phyloP scores from a whole-genome alignment of 2,329 filamentous ascomycete species.

The Alternaria metachromatica region DNA sequence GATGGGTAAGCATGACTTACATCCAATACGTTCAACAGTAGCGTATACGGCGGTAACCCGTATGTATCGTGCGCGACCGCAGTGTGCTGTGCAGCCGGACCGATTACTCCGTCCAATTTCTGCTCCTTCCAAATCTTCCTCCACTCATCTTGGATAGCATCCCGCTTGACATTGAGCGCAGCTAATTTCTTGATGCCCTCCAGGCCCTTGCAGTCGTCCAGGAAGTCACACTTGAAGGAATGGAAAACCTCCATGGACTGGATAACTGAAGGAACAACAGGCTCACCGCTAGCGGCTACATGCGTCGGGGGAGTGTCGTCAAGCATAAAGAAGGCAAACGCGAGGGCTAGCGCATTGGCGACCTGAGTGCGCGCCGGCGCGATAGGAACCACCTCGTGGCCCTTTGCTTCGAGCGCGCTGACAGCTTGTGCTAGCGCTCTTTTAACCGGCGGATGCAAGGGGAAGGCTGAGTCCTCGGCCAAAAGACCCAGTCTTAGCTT shows the following conservation, averaged over 20 bases:
- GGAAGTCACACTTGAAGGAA: not conserved
- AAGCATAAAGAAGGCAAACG: slow-evolving; percentile 3
- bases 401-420: not conserved
- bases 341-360: not conserved
- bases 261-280: not conserved
- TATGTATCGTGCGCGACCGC: slow-evolving; percentile 9
- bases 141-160: slow-evolving; percentile 3
- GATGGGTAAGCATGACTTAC: not conserved
- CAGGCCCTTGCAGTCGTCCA: not conserved
- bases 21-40: slow-evolving; percentile 8
- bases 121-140: slow-evolving; percentile 3
- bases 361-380: not conserved
- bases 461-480: slow-evolving; percentile 5
- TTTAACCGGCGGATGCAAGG: slow-evolving; percentile 11
- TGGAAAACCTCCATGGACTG: not conserved
- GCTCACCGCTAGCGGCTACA: slow-evolving; percentile 2
- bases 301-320: not conserved
- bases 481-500: slow-evolving; percentile 9
- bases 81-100: slow-evolving; percentile 5
- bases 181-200: not conserved
- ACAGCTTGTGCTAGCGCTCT: slow-evolving; percentile 3
- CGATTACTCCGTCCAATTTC: slow-evolving; percentile 5
- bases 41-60: slow-evolving; percentile 10
- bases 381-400: slow-evolving; percentile 1
- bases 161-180: slow-evolving; percentile 6